Percentiles rank a stretch among this genome's conserved stretches.
These are phyloP conservation scores for Dissoconium aciculare DNA, from an alignment of 2,329 filamentous ascomycete genomes.

Conservation along the genomic window DNA sequence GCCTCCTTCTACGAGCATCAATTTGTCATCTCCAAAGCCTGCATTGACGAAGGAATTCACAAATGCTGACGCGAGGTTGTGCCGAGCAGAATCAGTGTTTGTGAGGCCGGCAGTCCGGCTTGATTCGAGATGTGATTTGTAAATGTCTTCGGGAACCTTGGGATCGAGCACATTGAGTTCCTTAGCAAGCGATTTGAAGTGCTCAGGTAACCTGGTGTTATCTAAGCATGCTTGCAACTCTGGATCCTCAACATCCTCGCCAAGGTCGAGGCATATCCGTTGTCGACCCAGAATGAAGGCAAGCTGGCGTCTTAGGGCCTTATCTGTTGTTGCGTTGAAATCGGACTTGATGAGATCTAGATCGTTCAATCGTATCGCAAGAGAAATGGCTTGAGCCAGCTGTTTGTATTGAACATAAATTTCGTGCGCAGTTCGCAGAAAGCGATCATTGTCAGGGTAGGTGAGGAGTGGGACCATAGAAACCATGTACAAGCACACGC, in stretches of 20 bases:
- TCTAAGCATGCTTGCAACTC: conserved; percentile 71
- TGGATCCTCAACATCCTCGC: conserved; percentile 53
- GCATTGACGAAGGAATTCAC: conserved; percentile 97
- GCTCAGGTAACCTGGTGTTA: conserved; percentile 74
- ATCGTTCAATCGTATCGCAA: conserved; percentile 89
- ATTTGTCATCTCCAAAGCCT: conserved; percentile 87
- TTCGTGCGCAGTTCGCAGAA: conserved; percentile 79
- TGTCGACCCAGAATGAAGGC: conserved; percentile 86
- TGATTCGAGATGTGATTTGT: conserved; percentile 97
- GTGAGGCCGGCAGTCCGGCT: conserved; percentile 84
- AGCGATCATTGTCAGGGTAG: conserved; percentile 92
- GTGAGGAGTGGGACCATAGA: conserved; percentile 97
- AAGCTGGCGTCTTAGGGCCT: conserved; percentile 78
- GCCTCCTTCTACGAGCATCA: conserved; percentile 76
- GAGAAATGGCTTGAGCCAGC: conserved; percentile 78
- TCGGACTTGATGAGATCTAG: conserved; percentile 60
- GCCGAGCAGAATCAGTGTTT: conserved; percentile 84
- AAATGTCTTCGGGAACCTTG: conserved; percentile 95
- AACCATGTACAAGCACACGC: conserved; percentile 95
- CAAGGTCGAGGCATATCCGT: conserved; percentile 64
- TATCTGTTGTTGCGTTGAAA: conserved; percentile 66
- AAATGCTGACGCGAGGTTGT: conserved; percentile 90
- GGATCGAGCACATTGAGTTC: conserved; percentile 94
- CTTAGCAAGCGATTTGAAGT: conserved; percentile 88
- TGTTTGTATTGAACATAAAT: conserved; percentile 93